A percentile compares a stretch with the other conserved stretches of the same genome.
phyloP scores from a whole-genome alignment of 2,329 filamentous ascomycete species.

The Cordyceps tenuipes region DNA sequence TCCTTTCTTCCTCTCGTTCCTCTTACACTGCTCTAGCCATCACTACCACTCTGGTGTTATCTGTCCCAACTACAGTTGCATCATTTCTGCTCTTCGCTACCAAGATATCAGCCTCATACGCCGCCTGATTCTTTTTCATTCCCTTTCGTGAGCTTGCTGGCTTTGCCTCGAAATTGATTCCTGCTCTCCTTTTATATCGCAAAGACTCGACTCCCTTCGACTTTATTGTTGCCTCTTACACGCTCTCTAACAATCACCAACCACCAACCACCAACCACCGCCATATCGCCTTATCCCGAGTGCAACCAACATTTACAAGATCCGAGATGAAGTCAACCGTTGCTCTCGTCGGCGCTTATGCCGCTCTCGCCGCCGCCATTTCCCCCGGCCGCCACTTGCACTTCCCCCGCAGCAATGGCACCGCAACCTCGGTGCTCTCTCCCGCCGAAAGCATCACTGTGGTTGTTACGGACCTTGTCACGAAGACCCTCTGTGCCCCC shows the following conservation, averaged over 20 bases:
- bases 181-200: not conserved
- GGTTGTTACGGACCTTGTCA: no score
- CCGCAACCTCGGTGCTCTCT: constrained; percentile 11
- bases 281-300: not conserved
- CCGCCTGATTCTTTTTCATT: constrained; percentile 5
- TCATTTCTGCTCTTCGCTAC: not conserved
- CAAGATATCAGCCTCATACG: constrained; percentile 4
- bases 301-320: constrained; percentile 27
- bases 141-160: constrained; percentile 13
- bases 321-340: constrained; percentile 43
- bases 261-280: constrained; percentile 12
- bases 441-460: constrained; percentile 27
- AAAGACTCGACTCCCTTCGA: not conserved
- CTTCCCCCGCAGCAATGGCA: constrained; percentile 15
- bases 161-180: constrained; percentile 12
- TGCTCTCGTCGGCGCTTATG: constrained; percentile 36
- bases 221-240: constrained; percentile 10
- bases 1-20: constrained; percentile 11
- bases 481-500: no score
- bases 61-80: constrained; percentile 13
- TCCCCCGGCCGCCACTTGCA: constrained; percentile 13
- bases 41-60: constrained; percentile 2
- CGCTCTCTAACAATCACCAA: constrained; percentile 14
- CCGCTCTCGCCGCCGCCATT: constrained; percentile 35
- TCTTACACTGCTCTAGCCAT: not conserved